Conservation (phyloP, 345 rosid species). For the Ceriops zippeliana region DNA sequence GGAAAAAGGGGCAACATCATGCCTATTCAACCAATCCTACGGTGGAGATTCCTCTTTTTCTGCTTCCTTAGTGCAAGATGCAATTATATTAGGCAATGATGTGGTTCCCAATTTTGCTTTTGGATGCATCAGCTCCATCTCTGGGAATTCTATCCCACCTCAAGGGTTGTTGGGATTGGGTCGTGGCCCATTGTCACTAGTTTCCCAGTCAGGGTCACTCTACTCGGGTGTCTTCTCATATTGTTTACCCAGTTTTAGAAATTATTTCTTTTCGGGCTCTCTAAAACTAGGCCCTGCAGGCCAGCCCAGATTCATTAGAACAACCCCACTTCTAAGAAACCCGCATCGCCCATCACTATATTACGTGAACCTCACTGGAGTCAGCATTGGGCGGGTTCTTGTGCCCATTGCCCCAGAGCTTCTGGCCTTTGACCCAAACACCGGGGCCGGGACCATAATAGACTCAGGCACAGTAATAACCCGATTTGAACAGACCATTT, state of each 20-base stretch:
- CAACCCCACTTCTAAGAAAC: conserved; percentile 61
- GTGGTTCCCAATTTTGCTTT: conserved; percentile 48
- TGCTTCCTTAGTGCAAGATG: conserved; percentile 60
- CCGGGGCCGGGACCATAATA: conserved; percentile 77
- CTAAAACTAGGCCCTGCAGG: conserved; percentile 65
- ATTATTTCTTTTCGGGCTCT: conserved; percentile 79
- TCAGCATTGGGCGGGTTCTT: conserved; percentile 57
- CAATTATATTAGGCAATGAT: conserved; percentile 47
- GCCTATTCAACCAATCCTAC: conserved; percentile 77
- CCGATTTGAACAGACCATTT: conserved; percentile 60
- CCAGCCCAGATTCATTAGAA: conserved; percentile 59
- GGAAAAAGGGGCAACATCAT: conserved; percentile 34
- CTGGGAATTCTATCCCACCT: conserved; percentile 67
- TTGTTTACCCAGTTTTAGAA: conserved; percentile 80
- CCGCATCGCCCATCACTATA: conserved; percentile 83
- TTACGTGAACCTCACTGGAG: conserved; percentile 75
- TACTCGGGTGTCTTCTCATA: conserved; percentile 77
- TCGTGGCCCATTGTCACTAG: conserved; percentile 67
- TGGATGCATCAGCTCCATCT: conserved; percentile 54
- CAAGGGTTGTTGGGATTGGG: conserved; percentile 86
- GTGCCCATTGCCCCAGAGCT: conserved; percentile 44
- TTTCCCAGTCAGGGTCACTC: conserved; percentile 57
- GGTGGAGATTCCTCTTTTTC: conserved; percentile 78
- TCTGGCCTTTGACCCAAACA: conserved; percentile 49
- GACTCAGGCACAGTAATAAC: conserved; percentile 92